Base-by-base conservation (phyloP, 495 filamentous ascomycete species). In the Neurospora sp. region DNA sequence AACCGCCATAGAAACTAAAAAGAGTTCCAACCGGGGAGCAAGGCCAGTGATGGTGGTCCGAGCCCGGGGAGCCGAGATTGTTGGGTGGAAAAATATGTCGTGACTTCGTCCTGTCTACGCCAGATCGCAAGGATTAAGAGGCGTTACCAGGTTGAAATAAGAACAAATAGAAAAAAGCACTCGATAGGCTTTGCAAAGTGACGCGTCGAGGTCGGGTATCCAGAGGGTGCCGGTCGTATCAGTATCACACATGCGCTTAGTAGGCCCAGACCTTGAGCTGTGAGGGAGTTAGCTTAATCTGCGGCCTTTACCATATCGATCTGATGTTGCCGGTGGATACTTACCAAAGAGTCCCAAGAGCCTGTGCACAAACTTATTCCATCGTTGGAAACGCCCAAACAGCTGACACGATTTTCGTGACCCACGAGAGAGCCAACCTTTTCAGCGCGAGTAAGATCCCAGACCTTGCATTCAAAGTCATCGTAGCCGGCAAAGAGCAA, bases 401-500 rank as follows among this genome's bases (percentile, higher is more conserved):
- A 99, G 89, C 95, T 98, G 76, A 99, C 96, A 74, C 96, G 92
- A 85, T 99, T 99, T 81, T 99, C 96, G 82, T 99, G 96, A 74
- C 96, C 96, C 76, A 94, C 94, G 69, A 99, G 86, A 48, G 94
- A 97, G 76, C 96, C 96, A 72, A 99, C 94, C 83, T 97, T 96
- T 81, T 99, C 96, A 69, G 95, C 96, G 71, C 96, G 93, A 48
- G 97, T 92, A 71, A 96, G 89, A 86, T 99, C 96, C 96, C 96
- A 99, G 45, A 99, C 96, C 91, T 99, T 99, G 92, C 96, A 99
- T 83, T 99, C 96, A 79, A 98, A 99, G 78, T 99, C 96, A 78
- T 99, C 96, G 79, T 99, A 99, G 73, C 96, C 96, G 71, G 96
- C 96, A 80, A 99, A 99, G 48, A 99, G 87, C 78, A 99, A 87